Conservation (phyloP, 2,329 filamentous ascomycete species). For the Chaetomiaceae sp. region DNA sequence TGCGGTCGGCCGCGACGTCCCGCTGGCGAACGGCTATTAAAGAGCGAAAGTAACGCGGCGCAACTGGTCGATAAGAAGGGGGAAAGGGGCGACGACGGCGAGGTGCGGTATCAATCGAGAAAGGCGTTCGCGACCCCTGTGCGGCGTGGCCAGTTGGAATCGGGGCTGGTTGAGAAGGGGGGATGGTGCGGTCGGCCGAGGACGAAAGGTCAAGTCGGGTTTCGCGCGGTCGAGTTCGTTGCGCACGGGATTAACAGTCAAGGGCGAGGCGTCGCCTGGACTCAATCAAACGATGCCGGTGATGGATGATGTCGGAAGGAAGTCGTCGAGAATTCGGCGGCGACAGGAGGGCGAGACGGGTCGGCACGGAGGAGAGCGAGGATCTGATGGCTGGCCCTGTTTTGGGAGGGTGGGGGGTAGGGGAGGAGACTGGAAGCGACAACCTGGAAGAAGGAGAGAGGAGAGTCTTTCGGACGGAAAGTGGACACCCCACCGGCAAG, state of each 20-base stretch:
- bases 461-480: neutral
- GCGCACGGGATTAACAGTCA: neutral
- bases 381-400: constrained; percentile 21
- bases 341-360: constrained; percentile 12
- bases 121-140: too few relatives aligned
- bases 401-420: constrained; percentile 24
- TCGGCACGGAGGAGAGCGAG: constrained; percentile 14
- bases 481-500: constrained; percentile 2
- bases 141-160: too few relatives aligned
- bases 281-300: neutral
- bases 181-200: too few relatives aligned
- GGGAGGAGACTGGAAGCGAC: neutral
- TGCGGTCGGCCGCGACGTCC: neutral
- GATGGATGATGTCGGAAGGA: constrained; percentile 3
- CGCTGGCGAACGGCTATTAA: too few relatives aligned
- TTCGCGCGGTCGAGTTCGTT: neutral
- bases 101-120: neutral
- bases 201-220: neutral
- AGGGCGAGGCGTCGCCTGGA: neutral
- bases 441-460: neutral
- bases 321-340: neutral
- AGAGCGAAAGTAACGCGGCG: too few relatives aligned
- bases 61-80: too few relatives aligned
- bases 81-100: constrained; percentile 2
- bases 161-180: too few relatives aligned